Base-by-base conservation (phyloP, 2,329 filamentous ascomycete species). In the Pyrenochaeta sp. region DNA sequence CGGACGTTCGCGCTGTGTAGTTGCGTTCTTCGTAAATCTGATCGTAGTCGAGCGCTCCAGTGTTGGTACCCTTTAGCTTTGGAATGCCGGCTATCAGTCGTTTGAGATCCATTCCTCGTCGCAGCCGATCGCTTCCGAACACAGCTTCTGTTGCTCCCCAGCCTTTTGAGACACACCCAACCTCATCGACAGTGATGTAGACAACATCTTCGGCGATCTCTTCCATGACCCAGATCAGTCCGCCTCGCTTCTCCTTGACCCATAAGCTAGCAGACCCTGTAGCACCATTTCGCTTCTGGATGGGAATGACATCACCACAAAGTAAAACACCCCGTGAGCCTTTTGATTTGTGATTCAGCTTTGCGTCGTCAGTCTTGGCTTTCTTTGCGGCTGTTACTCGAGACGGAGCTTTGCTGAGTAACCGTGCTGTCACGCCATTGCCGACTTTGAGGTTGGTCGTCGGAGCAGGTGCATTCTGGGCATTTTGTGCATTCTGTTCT, bases 271-370 rank as follows among this genome's bases (percentile, higher is more conserved):
- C 94, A 44, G 94, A 92, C 2, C 94, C 94, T 4, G 87, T 93
- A 8, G 87, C 83, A 3, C 94, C 94, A 62, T 99, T 96, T 48
- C 94, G 85, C 73, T 97, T 99, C 68, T 92, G 89, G 47, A 99
- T 99, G 0, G 94, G 94, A 13, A 99, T 90, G n/a, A 99, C 93
- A 68, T 99, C 94, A 29, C 94, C 94, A 59, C 94, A 99, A 1
- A 99, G 80, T 38, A 99, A 73, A 18, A 99, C 94, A 3, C 93
- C 93, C 58, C 91, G 82, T 17, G 90, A 95, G 54, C 89, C 91
- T 60, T 82, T 87, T 55, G 81, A 83, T 38, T 84, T 80, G 60
- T 92, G 88, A 57, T 91, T 80, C 22, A 74, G 53, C 81, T 58
- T 77, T n/a, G 82, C 82, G 58, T 86, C 82, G 48, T 84, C 80